Conservation (phyloP, 306 rosid species). For the Ormosia emarginata region DNA sequence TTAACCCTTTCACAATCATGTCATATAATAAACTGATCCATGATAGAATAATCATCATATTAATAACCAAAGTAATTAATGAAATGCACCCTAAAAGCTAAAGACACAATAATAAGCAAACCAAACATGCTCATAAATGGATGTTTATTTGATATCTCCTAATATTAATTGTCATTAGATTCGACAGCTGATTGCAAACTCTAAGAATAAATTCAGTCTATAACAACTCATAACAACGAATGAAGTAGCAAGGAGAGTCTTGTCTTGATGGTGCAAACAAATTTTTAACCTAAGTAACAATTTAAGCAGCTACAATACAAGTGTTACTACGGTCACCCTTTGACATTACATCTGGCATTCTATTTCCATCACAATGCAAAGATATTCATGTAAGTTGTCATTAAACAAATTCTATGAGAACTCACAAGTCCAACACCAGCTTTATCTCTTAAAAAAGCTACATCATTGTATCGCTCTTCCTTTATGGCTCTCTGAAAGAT, state of each 20-base stretch:
- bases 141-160: not conserved
- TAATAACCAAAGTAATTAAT: constrained; percentile 8
- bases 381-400: not conserved
- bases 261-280: not conserved
- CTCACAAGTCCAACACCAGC: constrained; percentile 97
- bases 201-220: not conserved
- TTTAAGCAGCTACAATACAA: not conserved
- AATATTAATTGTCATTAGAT: not conserved
- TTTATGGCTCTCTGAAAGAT: constrained; percentile 64
- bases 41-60: no score
- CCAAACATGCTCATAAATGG: not conserved
- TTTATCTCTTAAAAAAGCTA: constrained; percentile 68
- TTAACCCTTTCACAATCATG: no score
- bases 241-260: not conserved
- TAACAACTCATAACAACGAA: not conserved
- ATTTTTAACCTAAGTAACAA: constrained; percentile 9
- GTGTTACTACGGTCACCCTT: not conserved
- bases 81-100: constrained; percentile 6
- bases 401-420: no score
- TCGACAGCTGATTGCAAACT: constrained; percentile 11
- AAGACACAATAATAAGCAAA: not conserved
- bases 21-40: no score
- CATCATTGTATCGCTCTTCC: constrained; percentile 77
- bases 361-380: constrained; percentile 3
- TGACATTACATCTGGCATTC: no score